These are phyloP conservation scores for Phytophthora palmivora DNA, from an alignment of 352 stramenopile species.

Conservation along the genomic window DNA sequence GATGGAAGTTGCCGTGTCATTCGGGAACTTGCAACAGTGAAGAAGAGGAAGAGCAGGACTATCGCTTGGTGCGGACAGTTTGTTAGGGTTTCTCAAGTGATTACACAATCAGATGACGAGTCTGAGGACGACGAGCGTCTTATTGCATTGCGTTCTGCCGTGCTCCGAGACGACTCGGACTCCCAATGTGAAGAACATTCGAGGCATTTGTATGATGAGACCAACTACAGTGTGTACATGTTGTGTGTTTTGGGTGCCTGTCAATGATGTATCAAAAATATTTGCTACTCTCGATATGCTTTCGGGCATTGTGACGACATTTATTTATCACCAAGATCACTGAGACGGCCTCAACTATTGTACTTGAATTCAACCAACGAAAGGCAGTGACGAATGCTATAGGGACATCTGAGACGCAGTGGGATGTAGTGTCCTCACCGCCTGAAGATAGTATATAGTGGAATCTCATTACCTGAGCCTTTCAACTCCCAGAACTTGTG, in stretches of 20 bases:
- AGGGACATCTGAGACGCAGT: slow-evolving; percentile 85
- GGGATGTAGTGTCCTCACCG: slow-evolving; percentile 42
- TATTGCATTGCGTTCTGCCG: slow-evolving; percentile 84
- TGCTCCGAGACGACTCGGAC: slow-evolving; percentile 55
- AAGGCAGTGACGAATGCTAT: slow-evolving; percentile 90
- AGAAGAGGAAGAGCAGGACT: slow-evolving; percentile 3
- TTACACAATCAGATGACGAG: slow-evolving; percentile 93
- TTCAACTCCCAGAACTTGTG: slow-evolving; percentile 13
- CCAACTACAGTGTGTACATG: slow-evolving; percentile 39
- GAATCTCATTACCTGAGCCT: slow-evolving; percentile 94
- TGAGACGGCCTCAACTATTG: slow-evolving; percentile 66
- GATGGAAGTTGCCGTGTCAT: slow-evolving; percentile 7
- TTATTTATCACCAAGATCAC: slow-evolving; percentile 91
- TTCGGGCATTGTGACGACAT: slow-evolving; percentile 81
- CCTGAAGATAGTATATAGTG: slow-evolving; percentile 85
- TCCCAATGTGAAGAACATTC: slow-evolving; percentile 86
- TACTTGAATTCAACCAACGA: slow-evolving; percentile 12
- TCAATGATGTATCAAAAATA: slow-evolving; percentile 89
- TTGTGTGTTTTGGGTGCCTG: slow-evolving; percentile 34
- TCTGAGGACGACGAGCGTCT: slow-evolving; percentile 80
- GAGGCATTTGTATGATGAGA: slow-evolving; percentile 95
- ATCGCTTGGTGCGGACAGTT: not conserved
- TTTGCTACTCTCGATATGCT: slow-evolving; percentile 92
- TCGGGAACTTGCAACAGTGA: slow-evolving; percentile 19
- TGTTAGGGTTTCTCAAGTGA: slow-evolving; percentile 70